Base-by-base conservation (phyloP, 495 filamentous ascomycete genomes). In the Trichocladium antarcticum region DNA sequence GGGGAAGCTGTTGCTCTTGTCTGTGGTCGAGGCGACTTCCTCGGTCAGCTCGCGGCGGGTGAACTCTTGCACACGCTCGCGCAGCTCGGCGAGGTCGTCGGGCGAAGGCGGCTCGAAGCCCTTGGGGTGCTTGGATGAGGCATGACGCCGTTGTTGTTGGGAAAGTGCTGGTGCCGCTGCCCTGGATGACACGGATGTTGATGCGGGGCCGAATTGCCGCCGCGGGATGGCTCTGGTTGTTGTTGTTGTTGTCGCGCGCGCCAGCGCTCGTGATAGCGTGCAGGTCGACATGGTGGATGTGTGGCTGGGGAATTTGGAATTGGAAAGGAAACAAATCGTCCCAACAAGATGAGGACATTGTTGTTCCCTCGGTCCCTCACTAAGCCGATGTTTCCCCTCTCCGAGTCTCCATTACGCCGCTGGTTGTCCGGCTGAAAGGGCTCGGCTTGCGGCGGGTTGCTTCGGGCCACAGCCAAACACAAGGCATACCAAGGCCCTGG, bases 51-150 rank as follows among this genome's bases (percentile, higher is more conserved):
- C 82, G 31, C 84, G 77, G 72, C 89, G 75, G 17, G 85, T 82
- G 59, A 98, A 98, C 32, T 97, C 92, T 54, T 90, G 88, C 12
- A 95, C 89, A 14, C 86, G 74, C 57, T 96, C 90, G 45, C 90
- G 80, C 29, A 98, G 71, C 64, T 97, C 90, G 4, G 76, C 47
- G 12, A 98, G 75, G 38, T 97, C 93, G 35, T 81, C 75, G 10
- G 74, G 65, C 0, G 82, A 74, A 0, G 92, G 92, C 29, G 89
- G 76, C 6, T 68, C 72, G 66, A 98, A 98, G 57, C 81, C 83
- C 24, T 79, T 71, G 4, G 92, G 88, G 66, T 96, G 92, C 62
- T 95, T 96, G 11, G 82, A 39, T 53, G 67, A 58, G 65, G 64
- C 47, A 56, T 57, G 20, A 47, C 48, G 43, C 58, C 51, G 39